These are phyloP conservation scores for Gregarina niphandrodes DNA, from an alignment of 169 alveolate genomes.

Conservation along the genomic window DNA sequence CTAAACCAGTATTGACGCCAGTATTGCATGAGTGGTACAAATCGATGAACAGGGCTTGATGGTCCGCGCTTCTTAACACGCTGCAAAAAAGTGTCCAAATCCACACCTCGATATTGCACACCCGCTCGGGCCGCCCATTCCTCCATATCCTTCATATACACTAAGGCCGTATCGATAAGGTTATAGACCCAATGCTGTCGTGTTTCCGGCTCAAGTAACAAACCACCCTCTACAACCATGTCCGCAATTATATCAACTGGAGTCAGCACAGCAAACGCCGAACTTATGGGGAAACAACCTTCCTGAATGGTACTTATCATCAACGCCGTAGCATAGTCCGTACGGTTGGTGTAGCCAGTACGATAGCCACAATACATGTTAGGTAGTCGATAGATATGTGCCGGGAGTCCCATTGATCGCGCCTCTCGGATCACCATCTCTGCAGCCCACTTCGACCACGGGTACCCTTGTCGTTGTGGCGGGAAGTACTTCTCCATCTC, in stretches of 20 bases:
- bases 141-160: slow-evolving; percentile 16
- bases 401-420: slow-evolving; percentile 24
- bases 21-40: slow-evolving; percentile 33
- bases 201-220: slow-evolving; percentile 14
- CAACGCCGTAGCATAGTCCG: slow-evolving; percentile 34
- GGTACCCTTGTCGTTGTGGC: slow-evolving; percentile 30
- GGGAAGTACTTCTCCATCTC: slow-evolving; percentile 32
- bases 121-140: slow-evolving; percentile 29
- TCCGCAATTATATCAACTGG: slow-evolving; percentile 31
- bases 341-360: slow-evolving; percentile 32
- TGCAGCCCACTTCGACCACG: slow-evolving; percentile 42
- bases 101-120: slow-evolving; percentile 23
- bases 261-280: slow-evolving; percentile 36
- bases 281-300: slow-evolving; percentile 31
- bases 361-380: slow-evolving; percentile 30
- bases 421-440: slow-evolving; percentile 27
- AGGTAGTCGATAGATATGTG: slow-evolving; percentile 28
- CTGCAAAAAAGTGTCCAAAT: slow-evolving; percentile 23
- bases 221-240: slow-evolving; percentile 26
- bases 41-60: slow-evolving; percentile 31
- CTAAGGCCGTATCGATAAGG: slow-evolving; percentile 24
- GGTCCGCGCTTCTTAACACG: slow-evolving; percentile 33
- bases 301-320: slow-evolving; percentile 26
- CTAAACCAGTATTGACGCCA: slow-evolving; percentile 35
- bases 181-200: slow-evolving; percentile 29